These are phyloP conservation scores for Discostella pseudostelligera DNA, from an alignment of 108 stramenopile species.

Conservation along the genomic window DNA sequence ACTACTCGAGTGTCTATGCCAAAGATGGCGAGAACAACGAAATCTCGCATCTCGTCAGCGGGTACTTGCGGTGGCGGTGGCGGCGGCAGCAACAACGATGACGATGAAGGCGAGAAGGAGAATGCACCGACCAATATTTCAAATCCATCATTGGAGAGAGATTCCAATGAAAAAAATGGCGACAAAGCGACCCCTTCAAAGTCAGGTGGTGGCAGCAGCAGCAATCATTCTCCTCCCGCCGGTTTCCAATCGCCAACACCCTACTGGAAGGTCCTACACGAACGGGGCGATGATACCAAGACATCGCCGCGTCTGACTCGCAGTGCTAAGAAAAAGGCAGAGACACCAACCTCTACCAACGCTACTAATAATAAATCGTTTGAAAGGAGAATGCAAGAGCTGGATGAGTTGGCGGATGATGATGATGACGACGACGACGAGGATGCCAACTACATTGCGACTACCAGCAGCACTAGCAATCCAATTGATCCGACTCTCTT, in stretches of 20 bases:
- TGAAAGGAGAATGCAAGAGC: background rate
- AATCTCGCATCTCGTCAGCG: too few species aligned
- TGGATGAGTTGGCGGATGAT: background rate
- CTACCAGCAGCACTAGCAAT: too few species aligned
- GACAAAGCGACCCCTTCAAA: too few species aligned
- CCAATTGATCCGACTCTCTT: background rate
- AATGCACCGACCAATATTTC: background rate
- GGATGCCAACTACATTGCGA: background rate
- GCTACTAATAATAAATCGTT: background rate
- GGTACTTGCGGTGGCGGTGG: background rate
- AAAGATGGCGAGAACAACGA: too few species aligned
- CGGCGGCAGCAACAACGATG: background rate
- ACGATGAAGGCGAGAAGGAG: background rate
- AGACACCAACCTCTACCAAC: background rate
- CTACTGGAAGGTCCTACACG: constrained; percentile 65
- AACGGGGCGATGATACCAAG: constrained; percentile 26
- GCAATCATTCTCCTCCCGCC: background rate
- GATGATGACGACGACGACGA: background rate
- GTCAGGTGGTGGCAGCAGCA: background rate
- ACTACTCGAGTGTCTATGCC: too few species aligned
- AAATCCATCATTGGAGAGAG: background rate
- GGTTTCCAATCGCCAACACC: constrained; percentile 58
- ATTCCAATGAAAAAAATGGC: background rate
- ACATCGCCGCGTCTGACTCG: constrained; percentile 54
- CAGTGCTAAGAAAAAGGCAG: constrained; percentile 21